Percentiles rank a stretch among this genome's conserved stretches.
These are phyloP conservation scores for Coemansia sp. DNA, from an alignment of 192 early-diverging fungal genomes.

Conservation along the genomic window DNA sequence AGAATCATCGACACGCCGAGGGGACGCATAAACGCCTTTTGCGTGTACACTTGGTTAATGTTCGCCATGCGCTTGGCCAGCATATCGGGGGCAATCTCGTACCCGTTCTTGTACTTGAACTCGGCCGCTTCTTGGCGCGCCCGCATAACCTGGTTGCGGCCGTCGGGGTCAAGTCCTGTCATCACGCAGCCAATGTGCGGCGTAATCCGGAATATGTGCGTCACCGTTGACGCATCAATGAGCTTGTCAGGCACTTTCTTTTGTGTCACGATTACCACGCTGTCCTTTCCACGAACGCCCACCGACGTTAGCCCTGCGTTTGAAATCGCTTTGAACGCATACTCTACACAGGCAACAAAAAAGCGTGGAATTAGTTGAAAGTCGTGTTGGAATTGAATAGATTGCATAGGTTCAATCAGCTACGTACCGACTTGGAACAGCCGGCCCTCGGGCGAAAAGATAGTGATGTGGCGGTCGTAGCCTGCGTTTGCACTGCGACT, in stretches of 20 bases:
- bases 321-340: slow-evolving; percentile 99
- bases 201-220: slow-evolving; percentile 91
- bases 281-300: slow-evolving; percentile 93
- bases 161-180: slow-evolving; percentile 95
- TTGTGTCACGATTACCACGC: slow-evolving; percentile 92
- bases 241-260: slow-evolving; percentile 97
- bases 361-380: background rate
- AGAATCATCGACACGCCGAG: slow-evolving; percentile 98
- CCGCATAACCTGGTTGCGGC: slow-evolving; percentile 86
- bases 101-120: slow-evolving; percentile 98
- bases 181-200: slow-evolving; percentile 95
- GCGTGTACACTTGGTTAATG: slow-evolving; percentile 99
- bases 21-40: slow-evolving; percentile 98
- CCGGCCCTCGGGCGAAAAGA: slow-evolving; percentile 99
- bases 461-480: slow-evolving; percentile 99
- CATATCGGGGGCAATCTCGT: slow-evolving; percentile 95
- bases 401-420: background rate
- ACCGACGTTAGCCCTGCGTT: slow-evolving; percentile 95
- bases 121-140: slow-evolving; percentile 96
- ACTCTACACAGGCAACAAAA: slow-evolving; percentile 64
- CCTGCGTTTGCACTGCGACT: slow-evolving; percentile 59
- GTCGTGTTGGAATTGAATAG: background rate
- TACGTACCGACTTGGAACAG: slow-evolving; percentile 97
- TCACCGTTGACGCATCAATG: slow-evolving; percentile 88
- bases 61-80: slow-evolving; percentile 97